Evolutionary conservation across 805 yeast genomes (phyloP), one percentile per base, ranked within the genome.

Genomic region (Yarrowia deformans): DNA sequence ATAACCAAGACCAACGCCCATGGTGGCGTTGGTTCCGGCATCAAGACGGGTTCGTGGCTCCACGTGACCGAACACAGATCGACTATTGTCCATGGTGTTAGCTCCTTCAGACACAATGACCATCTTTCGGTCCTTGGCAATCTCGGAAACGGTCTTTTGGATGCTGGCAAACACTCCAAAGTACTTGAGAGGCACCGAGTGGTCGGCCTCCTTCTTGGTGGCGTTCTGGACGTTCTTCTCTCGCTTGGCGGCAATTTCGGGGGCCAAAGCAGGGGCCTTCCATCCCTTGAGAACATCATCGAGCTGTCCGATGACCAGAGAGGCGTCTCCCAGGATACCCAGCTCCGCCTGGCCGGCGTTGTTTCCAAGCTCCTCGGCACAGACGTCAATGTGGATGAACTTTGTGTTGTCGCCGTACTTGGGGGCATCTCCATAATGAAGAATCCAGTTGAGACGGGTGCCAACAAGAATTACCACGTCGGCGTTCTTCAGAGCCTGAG

Each of bases 1-100:
- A 73, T 89, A 89, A 0, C 91, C 91, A 18, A 88, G 69, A 0
- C 92, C 93, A 40, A 88, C 80, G 3, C 93, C 93, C 93, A 89
- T 89, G 0, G 92, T 89, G 0, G 91, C 91, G 77, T 87, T 87
- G 0, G 92, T 88, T 5, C 92, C 93, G 1, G 91, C 90, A 73
- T 89, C 93, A 29, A 89, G 77, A 46, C 91, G 77, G 23, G 80
- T 83, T 70, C 83, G 82, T 0, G 92, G 89, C 2, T 72, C 72
- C 8, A 78, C 76, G 61, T 87, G 80, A 6, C 86, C 85, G 74
- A 89, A 88, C 0, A 89, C 84, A 12, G 86, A 80, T 60, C 93
- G 80, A 1, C 91, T 88, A 29, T 85, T 81, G 72, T 89, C 93
- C 92, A 89, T 88, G 0, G 92, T 88, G 74, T 88, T 88, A 0